Percentiles rank a stretch among this genome's conserved stretches.
These are phyloP conservation scores for Oryza officinalis DNA, from an alignment of 176 grass and related monocot species.

Conservation along the genomic window DNA sequence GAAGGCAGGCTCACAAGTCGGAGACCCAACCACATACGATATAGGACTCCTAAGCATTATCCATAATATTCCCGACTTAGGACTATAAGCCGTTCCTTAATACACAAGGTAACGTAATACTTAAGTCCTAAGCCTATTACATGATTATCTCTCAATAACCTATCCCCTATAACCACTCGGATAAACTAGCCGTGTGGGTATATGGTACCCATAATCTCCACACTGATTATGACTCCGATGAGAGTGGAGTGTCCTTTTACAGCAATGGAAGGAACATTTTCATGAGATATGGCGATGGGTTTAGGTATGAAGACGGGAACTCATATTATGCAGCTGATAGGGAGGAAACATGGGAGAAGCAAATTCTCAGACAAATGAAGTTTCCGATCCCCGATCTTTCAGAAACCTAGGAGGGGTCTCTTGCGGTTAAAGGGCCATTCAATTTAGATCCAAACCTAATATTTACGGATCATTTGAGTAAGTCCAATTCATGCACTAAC, in stretches of 20 bases:
- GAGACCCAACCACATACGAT: too few relatives aligned
- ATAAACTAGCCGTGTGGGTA: too few relatives aligned
- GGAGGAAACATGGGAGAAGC: background rate
- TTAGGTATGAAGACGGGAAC: background rate
- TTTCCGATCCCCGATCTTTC: background rate
- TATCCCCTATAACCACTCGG: too few relatives aligned
- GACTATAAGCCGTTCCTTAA: too few relatives aligned
- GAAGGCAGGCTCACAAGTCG: too few relatives aligned
- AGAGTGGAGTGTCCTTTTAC: background rate
- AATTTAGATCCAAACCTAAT: background rate
- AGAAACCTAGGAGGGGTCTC: background rate
- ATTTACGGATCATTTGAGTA: background rate
- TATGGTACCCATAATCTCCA: too few relatives aligned
- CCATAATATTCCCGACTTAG: too few relatives aligned
- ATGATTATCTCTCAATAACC: too few relatives aligned
- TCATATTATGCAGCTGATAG: background rate
- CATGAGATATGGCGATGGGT: background rate
- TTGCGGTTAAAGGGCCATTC: background rate
- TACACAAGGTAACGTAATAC: too few relatives aligned
- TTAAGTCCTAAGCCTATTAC: too few relatives aligned
- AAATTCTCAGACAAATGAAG: background rate
- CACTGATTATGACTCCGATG: background rate
- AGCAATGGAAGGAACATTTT: background rate
- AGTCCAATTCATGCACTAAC: background rate
- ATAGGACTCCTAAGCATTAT: too few relatives aligned